phyloP scores from a whole-genome alignment of 441 rosid genomes.

The Bocquillonia castaneifolia region DNA sequence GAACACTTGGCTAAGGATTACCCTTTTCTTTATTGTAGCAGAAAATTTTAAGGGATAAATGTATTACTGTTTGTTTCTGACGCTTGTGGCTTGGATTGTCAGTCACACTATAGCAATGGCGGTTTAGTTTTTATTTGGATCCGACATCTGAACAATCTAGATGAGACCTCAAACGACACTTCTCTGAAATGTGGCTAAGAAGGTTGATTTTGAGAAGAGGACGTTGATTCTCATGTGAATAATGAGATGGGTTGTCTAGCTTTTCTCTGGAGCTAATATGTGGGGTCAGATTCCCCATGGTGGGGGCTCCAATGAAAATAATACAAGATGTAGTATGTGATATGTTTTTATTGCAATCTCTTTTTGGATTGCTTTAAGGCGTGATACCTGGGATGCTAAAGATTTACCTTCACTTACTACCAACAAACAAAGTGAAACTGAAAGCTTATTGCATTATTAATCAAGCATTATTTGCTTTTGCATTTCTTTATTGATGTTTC shows the following conservation, averaged over 20 bases:
- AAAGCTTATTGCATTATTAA: neutral
- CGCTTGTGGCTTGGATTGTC: too few relatives aligned
- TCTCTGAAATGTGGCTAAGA: neutral
- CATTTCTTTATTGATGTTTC: constrained; percentile 10
- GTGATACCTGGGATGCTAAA: constrained; percentile 10
- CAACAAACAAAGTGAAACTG: constrained; percentile 17
- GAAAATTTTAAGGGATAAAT: neutral
- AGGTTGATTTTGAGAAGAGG: constrained; percentile 6
- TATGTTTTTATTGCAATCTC: neutral
- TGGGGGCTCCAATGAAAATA: neutral
- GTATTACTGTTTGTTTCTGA: too few relatives aligned
- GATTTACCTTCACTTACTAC: constrained; percentile 8
- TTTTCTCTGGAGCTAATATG: constrained; percentile 1
- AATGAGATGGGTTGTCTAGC: constrained; percentile 10
- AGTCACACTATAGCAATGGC: too few relatives aligned
- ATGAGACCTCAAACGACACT: neutral
- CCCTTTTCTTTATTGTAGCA: neutral
- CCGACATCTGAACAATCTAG: neutral
- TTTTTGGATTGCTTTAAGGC: constrained; percentile 13
- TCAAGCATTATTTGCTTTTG: neutral
- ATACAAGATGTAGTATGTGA: constrained; percentile 3
- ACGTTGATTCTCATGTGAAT: constrained; percentile 17
- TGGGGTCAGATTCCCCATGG: neutral
- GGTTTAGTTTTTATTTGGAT: too few relatives aligned
- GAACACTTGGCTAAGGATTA: neutral